Conservation (phyloP, 2,329 filamentous ascomycete species). For the Gnomoniopsis sp. region DNA sequence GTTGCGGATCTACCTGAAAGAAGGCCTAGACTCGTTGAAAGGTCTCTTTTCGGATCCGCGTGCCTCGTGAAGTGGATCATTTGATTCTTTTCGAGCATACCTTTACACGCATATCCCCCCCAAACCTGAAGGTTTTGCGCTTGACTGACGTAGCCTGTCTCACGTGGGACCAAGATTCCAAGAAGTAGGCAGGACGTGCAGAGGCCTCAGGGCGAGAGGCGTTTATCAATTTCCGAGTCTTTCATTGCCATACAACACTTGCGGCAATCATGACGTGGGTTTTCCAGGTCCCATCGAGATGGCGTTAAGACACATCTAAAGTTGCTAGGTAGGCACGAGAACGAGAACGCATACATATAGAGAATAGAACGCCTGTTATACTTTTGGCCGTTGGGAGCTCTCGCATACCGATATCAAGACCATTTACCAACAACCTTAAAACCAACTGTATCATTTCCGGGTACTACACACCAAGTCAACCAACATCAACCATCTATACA, state of each 20-base stretch:
- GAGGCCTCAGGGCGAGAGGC: neutral
- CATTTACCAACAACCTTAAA: neutral
- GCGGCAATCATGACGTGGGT: neutral
- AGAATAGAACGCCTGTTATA: too few species aligned
- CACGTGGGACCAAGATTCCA: neutral
- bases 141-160: neutral
- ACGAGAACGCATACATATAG: neutral
- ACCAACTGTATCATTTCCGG: neutral
- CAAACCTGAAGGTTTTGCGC: neutral
- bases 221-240: neutral
- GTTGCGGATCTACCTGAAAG: neutral
- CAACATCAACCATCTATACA: neutral
- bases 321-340: too few species aligned
- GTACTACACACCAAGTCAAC: neutral
- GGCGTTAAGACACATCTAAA: too few species aligned
- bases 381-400: too few species aligned
- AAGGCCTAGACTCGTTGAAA: neutral
- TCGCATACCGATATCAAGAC: too few species aligned
- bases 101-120: neutral
- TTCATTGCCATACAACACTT: neutral
- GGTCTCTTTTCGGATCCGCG: neutral
- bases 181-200: neutral
- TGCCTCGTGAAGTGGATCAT: neutral
- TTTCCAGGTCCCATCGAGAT: neutral
- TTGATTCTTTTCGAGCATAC: neutral